These are phyloP conservation scores for Candida qinlingensis DNA, from an alignment of 805 yeast species.

Conservation along the genomic window DNA sequence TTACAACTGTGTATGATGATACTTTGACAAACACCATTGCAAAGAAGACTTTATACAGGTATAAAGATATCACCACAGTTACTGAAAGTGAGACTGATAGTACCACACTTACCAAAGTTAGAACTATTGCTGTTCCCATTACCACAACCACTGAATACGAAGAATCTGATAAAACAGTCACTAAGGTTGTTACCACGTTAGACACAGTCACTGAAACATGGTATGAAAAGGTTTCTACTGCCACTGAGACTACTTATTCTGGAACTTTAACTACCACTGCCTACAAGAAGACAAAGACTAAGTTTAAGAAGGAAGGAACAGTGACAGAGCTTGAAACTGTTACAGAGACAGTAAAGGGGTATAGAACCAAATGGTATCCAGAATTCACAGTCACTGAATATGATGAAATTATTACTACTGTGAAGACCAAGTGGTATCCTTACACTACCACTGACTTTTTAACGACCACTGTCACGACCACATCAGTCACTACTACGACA, in stretches of 20 bases:
- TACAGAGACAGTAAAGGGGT: slow-evolving; percentile 18
- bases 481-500: slow-evolving; percentile 10
- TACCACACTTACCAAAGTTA: slow-evolving; percentile 10
- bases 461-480: slow-evolving; percentile 4
- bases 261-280: slow-evolving; percentile 17
- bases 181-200: slow-evolving; percentile 20
- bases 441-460: slow-evolving; percentile 14
- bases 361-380: slow-evolving; percentile 20
- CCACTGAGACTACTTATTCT: slow-evolving; percentile 10
- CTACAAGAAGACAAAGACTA: slow-evolving; percentile 13
- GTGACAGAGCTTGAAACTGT: slow-evolving; percentile 11
- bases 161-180: slow-evolving; percentile 25
- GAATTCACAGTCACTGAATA: slow-evolving; percentile 21
- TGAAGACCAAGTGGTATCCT: slow-evolving; percentile 22
- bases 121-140: slow-evolving; percentile 15
- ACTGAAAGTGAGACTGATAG: slow-evolving; percentile 15
- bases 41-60: slow-evolving; percentile 17
- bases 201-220: slow-evolving; percentile 19
- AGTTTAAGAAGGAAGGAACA: slow-evolving; percentile 15
- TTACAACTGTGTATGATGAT: slow-evolving; percentile 15
- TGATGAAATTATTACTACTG: slow-evolving; percentile 18
- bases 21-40: slow-evolving; percentile 14
- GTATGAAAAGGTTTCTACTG: slow-evolving; percentile 7
- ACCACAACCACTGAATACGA: slow-evolving; percentile 25
- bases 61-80: slow-evolving; percentile 13